These are phyloP conservation scores for Penicillium sclerotiorum DNA, from an alignment of 2,329 filamentous ascomycete species.

Conservation along the genomic window DNA sequence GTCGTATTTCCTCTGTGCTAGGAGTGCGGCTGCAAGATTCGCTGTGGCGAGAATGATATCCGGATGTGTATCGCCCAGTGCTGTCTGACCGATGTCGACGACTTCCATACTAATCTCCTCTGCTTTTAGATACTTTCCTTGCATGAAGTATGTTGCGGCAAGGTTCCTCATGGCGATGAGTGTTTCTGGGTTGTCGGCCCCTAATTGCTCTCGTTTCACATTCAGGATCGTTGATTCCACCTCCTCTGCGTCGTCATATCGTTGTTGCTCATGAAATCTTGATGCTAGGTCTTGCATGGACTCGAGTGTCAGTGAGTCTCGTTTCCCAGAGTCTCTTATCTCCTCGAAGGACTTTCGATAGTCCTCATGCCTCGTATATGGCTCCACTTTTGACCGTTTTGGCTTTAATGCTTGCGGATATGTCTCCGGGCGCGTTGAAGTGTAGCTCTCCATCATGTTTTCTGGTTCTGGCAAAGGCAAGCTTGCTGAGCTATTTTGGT, in stretches of 20 bases:
- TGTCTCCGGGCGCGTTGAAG: background rate
- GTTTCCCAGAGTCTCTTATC: background rate
- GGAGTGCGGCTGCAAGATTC: conserved; percentile 18
- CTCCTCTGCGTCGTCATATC: background rate
- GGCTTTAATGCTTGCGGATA: background rate
- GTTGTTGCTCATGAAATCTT: background rate
- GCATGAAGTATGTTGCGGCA: conserved; percentile 14
- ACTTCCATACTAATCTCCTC: conserved; percentile 17
- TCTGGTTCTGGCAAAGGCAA: too few relatives aligned
- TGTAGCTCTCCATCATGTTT: too few relatives aligned
- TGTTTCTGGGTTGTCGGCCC: conserved; percentile 8
- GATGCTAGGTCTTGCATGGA: background rate
- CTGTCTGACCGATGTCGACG: conserved; percentile 6
- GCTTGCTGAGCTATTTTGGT: too few relatives aligned
- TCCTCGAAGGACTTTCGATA: background rate
- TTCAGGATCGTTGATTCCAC: background rate
- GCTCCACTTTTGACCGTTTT: background rate
- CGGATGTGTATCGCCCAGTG: conserved; percentile 15
- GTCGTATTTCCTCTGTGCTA: conserved; percentile 11
- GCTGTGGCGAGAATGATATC: conserved; percentile 19
- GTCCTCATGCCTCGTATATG: background rate
- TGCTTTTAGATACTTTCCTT: conserved; percentile 15
- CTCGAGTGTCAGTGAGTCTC: background rate
- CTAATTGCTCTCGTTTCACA: background rate
- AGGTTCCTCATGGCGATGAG: conserved; percentile 18